Conservation (phyloP, 495 filamentous ascomycete genomes). For the Lophium mytilinum region DNA sequence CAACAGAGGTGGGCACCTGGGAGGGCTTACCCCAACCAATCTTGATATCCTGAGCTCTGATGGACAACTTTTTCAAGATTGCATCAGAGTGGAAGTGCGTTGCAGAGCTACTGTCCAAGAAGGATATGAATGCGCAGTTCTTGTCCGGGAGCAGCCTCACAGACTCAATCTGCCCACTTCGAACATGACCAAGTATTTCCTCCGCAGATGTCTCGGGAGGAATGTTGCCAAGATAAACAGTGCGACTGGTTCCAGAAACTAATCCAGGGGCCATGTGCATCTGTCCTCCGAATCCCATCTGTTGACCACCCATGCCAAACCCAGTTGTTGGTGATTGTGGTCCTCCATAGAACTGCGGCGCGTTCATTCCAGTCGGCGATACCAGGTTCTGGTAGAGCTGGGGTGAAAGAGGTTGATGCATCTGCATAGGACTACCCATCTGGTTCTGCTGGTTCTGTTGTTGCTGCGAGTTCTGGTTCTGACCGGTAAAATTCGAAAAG, state of each 20-base stretch:
- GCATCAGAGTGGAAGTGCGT: conserved; percentile 99
- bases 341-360: conserved; percentile 61
- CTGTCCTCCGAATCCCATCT: conserved; percentile 56
- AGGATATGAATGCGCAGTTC: conserved; percentile 99
- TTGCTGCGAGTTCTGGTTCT: conserved; percentile 51
- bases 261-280: conserved; percentile 68
- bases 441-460: conserved; percentile 50
- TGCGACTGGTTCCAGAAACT: conserved; percentile 84
- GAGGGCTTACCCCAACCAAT: conserved; percentile 99
- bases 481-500: conserved; percentile 66
- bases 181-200: conserved; percentile 93
- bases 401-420: conserved; percentile 59
- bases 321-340: conserved; percentile 81
- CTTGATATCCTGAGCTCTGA: conserved; percentile 98
- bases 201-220: conserved; percentile 96
- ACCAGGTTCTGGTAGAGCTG: conserved; percentile 71
- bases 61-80: conserved; percentile 96
- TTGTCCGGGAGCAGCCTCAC: conserved; percentile 93
- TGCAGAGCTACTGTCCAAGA: conserved; percentile 91
- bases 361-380: conserved; percentile 64
- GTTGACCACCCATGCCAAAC: conserved; percentile 51
- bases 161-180: conserved; percentile 97
- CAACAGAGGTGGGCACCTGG: conserved; percentile 94
- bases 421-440: conserved; percentile 52
- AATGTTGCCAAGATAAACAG: conserved; percentile 96